Evolutionary conservation across 352 stramenopile genomes (phyloP), one percentile per base, ranked within the genome.

Genomic region (Globisporangium carolinianum): DNA sequence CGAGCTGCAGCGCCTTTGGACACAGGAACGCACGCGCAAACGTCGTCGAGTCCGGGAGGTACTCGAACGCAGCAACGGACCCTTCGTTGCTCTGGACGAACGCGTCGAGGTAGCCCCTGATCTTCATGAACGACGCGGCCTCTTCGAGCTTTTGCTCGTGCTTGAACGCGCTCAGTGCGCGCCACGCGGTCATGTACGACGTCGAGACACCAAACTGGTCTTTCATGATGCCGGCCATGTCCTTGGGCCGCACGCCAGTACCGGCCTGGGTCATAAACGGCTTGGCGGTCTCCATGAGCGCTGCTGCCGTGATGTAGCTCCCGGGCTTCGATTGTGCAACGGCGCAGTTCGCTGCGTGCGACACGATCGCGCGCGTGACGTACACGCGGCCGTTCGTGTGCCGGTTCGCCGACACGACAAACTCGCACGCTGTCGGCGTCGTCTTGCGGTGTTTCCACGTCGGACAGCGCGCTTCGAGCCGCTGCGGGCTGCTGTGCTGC

Each of bases 221-320:
- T 66, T 87, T 91, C 77, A 91, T 89, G 54, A 91, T 85, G 50
- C 82, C 68, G 38, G 77, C 83, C 64, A 91, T 86, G 58, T 91
- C 79, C 35, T 86, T 82, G 6, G 82, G 82, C 24, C 85, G 85
- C 17, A 91, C 76, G 5, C 69, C 62, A 45, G 83, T 73, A 37
- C 65, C 67, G 24, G 79, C 70, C 57, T 79, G 70, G 45, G 57
- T 47, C 79, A 91, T 88, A 51, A 83, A 87, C 15, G 82, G 82
- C 63, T 87, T 76, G 14, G 77, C 77, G 4, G 82, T 89, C 60
- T 89, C 82, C 65, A 91, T 74, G 51, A 91, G 58, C 43, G 82
- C 82, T 6, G 79, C 78, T 0, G 82, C 82, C 6, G 82, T 87
- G 14, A 91, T 66, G 11, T 67, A 62, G 62, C 83, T 63, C 62